phyloP scores from a whole-genome alignment of 2,329 filamentous ascomycete species.

The Alternaria angustiovoidea region DNA sequence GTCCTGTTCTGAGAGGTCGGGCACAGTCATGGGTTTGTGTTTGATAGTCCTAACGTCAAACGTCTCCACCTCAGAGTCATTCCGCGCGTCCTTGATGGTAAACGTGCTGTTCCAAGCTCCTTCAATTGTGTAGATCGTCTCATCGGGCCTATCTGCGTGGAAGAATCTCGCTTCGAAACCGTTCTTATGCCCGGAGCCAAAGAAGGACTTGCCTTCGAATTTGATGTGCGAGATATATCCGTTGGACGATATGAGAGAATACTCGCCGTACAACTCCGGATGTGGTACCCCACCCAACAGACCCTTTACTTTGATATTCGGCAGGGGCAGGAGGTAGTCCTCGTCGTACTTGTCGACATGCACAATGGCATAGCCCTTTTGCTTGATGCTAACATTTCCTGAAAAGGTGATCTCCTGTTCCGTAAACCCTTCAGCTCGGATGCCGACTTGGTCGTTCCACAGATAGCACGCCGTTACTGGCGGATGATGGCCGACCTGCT shows the following conservation, averaged over 20 bases:
- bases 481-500: slow-evolving; percentile 59
- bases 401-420: slow-evolving; percentile 58
- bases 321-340: slow-evolving; percentile 56
- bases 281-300: slow-evolving; percentile 55
- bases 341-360: slow-evolving; percentile 56
- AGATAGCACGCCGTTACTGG: slow-evolving; percentile 58
- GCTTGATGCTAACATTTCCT: slow-evolving; percentile 56
- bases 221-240: slow-evolving; percentile 54
- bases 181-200: slow-evolving; percentile 54
- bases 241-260: slow-evolving; percentile 53
- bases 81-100: slow-evolving; percentile 46
- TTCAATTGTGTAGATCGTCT: slow-evolving; percentile 49
- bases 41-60: slow-evolving; percentile 41
- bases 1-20: slow-evolving; percentile 51
- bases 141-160: slow-evolving; percentile 42
- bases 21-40: slow-evolving; percentile 31
- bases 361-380: slow-evolving; percentile 57
- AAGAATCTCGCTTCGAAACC: slow-evolving; percentile 51
- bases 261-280: slow-evolving; percentile 54
- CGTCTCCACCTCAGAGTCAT: slow-evolving; percentile 47
- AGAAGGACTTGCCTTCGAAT: slow-evolving; percentile 55
- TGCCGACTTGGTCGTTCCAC: slow-evolving; percentile 55
- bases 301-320: slow-evolving; percentile 57
- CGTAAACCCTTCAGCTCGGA: slow-evolving; percentile 57
- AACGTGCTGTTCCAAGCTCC: slow-evolving; percentile 55